These are phyloP conservation scores for Leucogyrophana mollusca DNA, from an alignment of 768 basidiomycete genomes.

Conservation along the genomic window DNA sequence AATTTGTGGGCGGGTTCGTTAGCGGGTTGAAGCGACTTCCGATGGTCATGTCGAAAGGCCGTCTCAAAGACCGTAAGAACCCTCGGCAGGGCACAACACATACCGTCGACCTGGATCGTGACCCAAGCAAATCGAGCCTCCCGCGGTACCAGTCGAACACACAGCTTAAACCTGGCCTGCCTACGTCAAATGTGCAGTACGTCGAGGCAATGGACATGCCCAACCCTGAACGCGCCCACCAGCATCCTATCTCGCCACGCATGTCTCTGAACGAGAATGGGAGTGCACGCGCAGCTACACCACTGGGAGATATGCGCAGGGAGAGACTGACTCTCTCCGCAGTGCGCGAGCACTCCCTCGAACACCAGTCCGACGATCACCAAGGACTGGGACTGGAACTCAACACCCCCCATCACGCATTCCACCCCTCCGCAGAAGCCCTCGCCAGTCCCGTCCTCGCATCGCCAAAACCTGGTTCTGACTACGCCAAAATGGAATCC, in stretches of 20 bases:
- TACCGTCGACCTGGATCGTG: too few species aligned
- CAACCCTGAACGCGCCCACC: too few species aligned
- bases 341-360: conserved; percentile 21
- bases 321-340: conserved; percentile 24
- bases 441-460: conserved; percentile 37
- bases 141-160: conserved; percentile 19
- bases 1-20: conserved; percentile 29
- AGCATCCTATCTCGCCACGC: background rate
- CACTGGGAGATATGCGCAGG: too few species aligned
- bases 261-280: too few species aligned
- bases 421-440: conserved; percentile 11
- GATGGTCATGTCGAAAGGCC: conserved; percentile 31
- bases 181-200: conserved; percentile 2
- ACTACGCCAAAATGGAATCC: conserved; percentile 50
- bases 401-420: background rate
- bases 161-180: conserved; percentile 6
- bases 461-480: conserved; percentile 41
- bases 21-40: conserved; percentile 28
- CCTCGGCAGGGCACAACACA: too few species aligned
- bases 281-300: conserved; percentile 14
- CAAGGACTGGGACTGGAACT: background rate
- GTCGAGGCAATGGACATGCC: conserved; percentile 3
- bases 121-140: too few species aligned
- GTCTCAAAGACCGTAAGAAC: conserved; percentile 24
- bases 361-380: conserved; percentile 8